phyloP scores from a whole-genome alignment of 345 rosid genomes.

The Lumnitzera racemosa region DNA sequence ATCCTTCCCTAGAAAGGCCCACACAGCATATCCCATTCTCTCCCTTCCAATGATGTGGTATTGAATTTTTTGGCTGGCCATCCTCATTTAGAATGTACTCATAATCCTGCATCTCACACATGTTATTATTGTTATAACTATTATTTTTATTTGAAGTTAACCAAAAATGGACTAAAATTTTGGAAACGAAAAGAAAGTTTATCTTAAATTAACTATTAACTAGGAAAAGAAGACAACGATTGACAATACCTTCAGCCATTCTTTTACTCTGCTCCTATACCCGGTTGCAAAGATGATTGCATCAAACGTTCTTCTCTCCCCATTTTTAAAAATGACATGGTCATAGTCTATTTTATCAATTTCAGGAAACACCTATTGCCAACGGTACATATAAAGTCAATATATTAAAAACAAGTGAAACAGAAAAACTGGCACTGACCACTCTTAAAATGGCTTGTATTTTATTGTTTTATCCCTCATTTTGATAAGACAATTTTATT shows the following conservation, averaged over 20 bases:
- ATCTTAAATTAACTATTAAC: too few relatives aligned
- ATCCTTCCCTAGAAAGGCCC: constrained; percentile 2
- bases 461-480: too few relatives aligned
- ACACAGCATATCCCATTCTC: constrained; percentile 4
- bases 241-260: constrained; percentile 5
- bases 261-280: not conserved
- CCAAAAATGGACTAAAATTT: too few relatives aligned
- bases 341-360: not conserved
- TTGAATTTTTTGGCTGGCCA: not conserved
- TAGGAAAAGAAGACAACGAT: too few relatives aligned
- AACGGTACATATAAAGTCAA: too few relatives aligned
- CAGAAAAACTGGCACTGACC: too few relatives aligned
- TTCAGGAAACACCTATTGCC: not conserved
- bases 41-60: constrained; percentile 7
- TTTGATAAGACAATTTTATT: too few relatives aligned
- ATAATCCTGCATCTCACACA: not conserved
- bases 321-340: not conserved
- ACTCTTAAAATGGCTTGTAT: too few relatives aligned
- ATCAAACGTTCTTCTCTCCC: not conserved
- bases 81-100: constrained; percentile 3
- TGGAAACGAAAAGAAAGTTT: too few relatives aligned
- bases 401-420: too few relatives aligned
- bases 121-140: not conserved
- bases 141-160: not conserved
- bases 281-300: constrained; percentile 8